phyloP scores from a whole-genome alignment of 176 grass and related monocot species.

The Phragmites australis region DNA sequence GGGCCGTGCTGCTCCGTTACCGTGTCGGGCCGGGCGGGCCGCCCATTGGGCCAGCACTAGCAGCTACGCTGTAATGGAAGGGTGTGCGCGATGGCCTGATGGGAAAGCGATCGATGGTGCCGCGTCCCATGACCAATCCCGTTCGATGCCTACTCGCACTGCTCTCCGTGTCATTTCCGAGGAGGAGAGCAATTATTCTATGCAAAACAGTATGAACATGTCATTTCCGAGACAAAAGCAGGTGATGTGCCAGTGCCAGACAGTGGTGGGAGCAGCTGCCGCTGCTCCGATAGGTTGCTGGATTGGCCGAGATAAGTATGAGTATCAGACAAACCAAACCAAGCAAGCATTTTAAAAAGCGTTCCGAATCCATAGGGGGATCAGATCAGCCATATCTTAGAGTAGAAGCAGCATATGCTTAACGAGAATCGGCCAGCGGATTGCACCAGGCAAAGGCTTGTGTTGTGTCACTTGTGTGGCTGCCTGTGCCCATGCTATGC shows the following conservation, averaged over 20 bases:
- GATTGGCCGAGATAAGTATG: slow-evolving; percentile 23
- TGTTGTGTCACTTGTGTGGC: not conserved
- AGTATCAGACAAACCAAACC: slow-evolving; percentile 17
- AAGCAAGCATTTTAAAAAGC: slow-evolving; percentile 32
- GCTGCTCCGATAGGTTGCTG: too few relatives aligned
- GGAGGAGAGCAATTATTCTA: slow-evolving; percentile 67
- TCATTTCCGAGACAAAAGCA: slow-evolving; percentile 88
- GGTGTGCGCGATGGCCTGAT: slow-evolving; percentile 10
- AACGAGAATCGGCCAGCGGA: slow-evolving; percentile 36
- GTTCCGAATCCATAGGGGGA: slow-evolving; percentile 28
- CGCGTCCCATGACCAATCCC: slow-evolving; percentile 36
- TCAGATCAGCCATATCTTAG: slow-evolving; percentile 44
- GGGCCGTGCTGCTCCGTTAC: too few relatives aligned
- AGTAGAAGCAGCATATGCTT: slow-evolving; percentile 61
- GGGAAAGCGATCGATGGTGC: slow-evolving; percentile 28
- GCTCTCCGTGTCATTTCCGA: slow-evolving; percentile 76
- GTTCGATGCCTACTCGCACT: slow-evolving; percentile 45
- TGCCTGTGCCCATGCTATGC: slow-evolving; percentile 18
- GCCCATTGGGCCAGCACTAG: too few relatives aligned
- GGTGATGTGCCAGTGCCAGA: slow-evolving; percentile 49
- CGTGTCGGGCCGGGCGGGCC: too few relatives aligned
- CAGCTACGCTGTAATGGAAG: not conserved
- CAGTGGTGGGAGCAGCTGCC: slow-evolving; percentile 19
- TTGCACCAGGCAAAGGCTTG: not conserved
- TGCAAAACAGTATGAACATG: slow-evolving; percentile 57